Conservation (phyloP, 2,329 filamentous ascomycete species). For the Aspergillus fructus region DNA sequence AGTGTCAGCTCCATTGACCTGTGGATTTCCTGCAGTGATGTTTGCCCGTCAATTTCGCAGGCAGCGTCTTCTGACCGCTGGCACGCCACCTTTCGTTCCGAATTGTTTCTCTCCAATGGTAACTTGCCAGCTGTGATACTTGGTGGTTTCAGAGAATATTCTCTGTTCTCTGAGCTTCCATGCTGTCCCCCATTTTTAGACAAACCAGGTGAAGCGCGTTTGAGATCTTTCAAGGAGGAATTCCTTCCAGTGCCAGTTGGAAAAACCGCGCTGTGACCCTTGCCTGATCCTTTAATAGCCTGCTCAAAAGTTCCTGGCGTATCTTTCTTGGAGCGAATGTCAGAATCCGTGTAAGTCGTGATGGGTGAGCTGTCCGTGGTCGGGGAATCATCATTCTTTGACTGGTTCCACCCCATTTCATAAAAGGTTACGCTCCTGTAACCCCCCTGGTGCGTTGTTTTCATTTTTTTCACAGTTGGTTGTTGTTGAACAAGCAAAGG, state of each 20-base stretch:
- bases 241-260: not conserved
- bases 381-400: not conserved
- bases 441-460: not conserved
- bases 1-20: constrained; percentile 25
- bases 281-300: not conserved
- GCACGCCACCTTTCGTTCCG: not conserved
- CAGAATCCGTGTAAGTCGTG: not conserved
- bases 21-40: constrained; percentile 12
- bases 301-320: not conserved
- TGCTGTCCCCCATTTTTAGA: not conserved
- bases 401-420: not conserved
- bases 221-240: not conserved
- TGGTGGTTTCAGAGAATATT: not conserved
- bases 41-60: constrained; percentile 1
- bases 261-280: not conserved
- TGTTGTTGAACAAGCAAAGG: not conserved
- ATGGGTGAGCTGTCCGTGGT: not conserved
- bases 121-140: not conserved
- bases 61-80: not conserved
- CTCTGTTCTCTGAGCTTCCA: not conserved
- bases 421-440: not conserved
- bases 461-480: not conserved
- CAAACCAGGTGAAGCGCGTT: not conserved
- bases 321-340: not conserved
- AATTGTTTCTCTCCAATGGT: not conserved